phyloP scores from a whole-genome alignment of 1,284 basidiomycete species.

The Porodaedalea pini region DNA sequence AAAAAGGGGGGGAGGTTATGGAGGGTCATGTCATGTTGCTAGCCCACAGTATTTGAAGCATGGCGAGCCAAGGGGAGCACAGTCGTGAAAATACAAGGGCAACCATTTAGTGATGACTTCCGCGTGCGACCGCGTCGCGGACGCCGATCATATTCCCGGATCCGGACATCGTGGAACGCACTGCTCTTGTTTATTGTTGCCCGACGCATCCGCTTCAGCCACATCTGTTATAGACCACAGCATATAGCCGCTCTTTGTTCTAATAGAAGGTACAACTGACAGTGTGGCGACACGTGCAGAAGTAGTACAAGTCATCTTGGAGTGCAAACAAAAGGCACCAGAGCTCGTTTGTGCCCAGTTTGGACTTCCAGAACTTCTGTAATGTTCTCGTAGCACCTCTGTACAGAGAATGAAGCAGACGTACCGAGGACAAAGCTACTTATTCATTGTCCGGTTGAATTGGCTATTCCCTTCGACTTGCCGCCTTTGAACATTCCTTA shows the following conservation, averaged over 20 bases:
- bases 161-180: background rate
- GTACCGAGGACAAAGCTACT: too few relatives aligned
- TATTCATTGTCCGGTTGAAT: too few relatives aligned
- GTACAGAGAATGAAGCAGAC: too few relatives aligned
- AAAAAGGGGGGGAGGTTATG: background rate
- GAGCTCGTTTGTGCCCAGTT: background rate
- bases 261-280: background rate
- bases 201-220: background rate
- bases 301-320: background rate
- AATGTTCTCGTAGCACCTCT: background rate
- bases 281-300: constrained; percentile 2
- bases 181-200: background rate
- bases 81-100: constrained; percentile 6
- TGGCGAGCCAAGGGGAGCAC: background rate
- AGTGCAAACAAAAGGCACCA: background rate
- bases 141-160: background rate
- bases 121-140: background rate
- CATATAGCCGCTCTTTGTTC: background rate
- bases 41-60: background rate
- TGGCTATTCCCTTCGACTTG: too few relatives aligned
- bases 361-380: background rate
- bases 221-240: constrained; percentile 6
- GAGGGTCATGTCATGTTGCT: background rate
- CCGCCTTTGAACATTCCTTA: too few relatives aligned
- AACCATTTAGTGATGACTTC: constrained; percentile 1